phyloP scores from a whole-genome alignment of 2,329 filamentous ascomycete species.

The Aspergillus uvarum region DNA sequence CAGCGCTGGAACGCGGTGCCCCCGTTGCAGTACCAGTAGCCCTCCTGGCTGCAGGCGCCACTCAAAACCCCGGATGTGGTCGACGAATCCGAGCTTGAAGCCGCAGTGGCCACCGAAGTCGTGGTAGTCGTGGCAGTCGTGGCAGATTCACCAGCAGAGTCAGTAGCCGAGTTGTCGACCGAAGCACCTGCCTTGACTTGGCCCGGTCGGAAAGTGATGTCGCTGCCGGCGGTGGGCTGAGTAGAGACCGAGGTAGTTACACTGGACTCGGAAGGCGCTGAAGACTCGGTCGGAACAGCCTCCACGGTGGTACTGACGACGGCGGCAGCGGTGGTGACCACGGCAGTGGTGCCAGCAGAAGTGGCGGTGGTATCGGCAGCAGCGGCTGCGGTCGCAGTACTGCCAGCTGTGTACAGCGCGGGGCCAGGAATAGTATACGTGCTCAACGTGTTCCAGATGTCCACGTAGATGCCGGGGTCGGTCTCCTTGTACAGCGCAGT shows the following conservation, averaged over 20 bases:
- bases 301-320: neutral
- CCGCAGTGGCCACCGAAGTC: neutral
- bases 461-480: conserved; percentile 57
- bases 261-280: neutral
- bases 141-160: neutral
- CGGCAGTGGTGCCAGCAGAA: neutral
- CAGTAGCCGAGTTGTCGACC: neutral
- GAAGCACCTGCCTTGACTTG: neutral
- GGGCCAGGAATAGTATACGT: conserved; percentile 54
- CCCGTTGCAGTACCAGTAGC: conserved; percentile 26
- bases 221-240: neutral
- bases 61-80: conserved; percentile 4
- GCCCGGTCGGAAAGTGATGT: neutral
- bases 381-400: neutral
- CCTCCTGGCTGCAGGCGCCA: conserved; percentile 17
- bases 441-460: conserved; percentile 52
- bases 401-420: conserved; percentile 18
- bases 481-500: conserved; percentile 54
- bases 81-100: neutral
- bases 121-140: neutral
- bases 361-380: neutral
- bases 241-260: neutral
- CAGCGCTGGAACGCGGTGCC: conserved; percentile 20
- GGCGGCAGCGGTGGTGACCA: neutral
- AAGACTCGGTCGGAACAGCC: neutral